Percentiles rank a stretch among this genome's conserved stretches.
Evolutionary conservation across 2,329 filamentous ascomycete species (phyloP).

Genomic region (Clonostachys chloroleuca): DNA sequence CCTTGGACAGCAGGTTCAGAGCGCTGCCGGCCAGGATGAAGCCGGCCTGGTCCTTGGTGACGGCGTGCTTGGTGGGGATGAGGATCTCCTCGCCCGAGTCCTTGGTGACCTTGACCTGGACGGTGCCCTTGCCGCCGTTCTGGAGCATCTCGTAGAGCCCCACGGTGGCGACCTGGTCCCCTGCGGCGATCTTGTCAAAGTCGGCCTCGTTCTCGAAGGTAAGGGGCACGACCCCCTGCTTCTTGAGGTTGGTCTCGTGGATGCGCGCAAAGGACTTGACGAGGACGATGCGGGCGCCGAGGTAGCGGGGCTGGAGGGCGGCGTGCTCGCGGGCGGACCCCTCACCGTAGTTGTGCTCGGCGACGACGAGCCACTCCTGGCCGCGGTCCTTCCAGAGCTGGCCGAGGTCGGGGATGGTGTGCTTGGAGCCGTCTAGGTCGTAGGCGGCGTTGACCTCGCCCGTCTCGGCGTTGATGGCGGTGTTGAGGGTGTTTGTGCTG

Average conservation of each 20-base stretch:
- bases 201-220: constrained; percentile 86
- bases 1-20: constrained; percentile 79
- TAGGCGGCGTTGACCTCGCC: constrained; percentile 90
- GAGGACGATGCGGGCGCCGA: constrained; percentile 79
- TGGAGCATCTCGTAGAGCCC: constrained; percentile 79
- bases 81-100: constrained; percentile 57
- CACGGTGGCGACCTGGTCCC: constrained; percentile 77
- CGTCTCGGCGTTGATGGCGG: constrained; percentile 86
- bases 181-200: constrained; percentile 78
- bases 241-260: constrained; percentile 95
- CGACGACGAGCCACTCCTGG: constrained; percentile 86
- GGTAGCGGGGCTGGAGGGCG: constrained; percentile 84
- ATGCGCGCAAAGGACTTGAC: constrained; percentile 87
- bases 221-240: constrained; percentile 92
- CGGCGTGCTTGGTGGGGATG: constrained; percentile 79
- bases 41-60: constrained; percentile 84
- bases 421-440: constrained; percentile 70
- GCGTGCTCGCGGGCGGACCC: constrained; percentile 87
- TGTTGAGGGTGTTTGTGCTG: constrained; percentile 93
- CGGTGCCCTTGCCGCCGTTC: constrained; percentile 72
- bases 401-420: constrained; percentile 84
- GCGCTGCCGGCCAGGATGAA: constrained; percentile 95
- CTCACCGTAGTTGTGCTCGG: constrained; percentile 96
- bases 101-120: constrained; percentile 62
- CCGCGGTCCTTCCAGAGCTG: constrained; percentile 74